Conservation (phyloP, 169 alveolate genomes). For the Plasmodium sp. region DNA sequence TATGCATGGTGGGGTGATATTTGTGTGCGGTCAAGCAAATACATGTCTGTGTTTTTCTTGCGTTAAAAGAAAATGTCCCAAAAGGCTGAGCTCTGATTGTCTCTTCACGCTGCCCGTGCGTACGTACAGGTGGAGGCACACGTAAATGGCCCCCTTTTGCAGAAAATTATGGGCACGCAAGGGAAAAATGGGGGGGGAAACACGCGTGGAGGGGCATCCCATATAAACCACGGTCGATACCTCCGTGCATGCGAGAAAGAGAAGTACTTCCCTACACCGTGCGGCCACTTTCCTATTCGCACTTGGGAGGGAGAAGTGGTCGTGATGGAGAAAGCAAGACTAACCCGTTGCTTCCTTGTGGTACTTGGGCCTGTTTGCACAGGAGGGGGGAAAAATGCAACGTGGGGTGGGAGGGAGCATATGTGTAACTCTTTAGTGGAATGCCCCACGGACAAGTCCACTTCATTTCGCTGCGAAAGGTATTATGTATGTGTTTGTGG, state of each 20-base stretch:
- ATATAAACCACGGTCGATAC: not conserved
- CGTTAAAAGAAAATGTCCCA: not conserved
- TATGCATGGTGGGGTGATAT: not conserved
- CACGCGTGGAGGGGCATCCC: not conserved
- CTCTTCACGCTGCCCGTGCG: not conserved
- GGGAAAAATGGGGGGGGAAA: not conserved
- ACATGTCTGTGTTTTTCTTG: not conserved
- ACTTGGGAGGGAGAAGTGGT: not conserved
- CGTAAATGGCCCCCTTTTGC: not conserved
- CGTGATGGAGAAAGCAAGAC: not conserved
- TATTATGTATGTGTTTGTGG: not conserved
- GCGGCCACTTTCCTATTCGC: not conserved
- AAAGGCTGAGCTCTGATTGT: not conserved
- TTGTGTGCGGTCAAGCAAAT: not conserved
- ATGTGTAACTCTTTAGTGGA: not conserved
- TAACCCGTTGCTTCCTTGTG: not conserved
- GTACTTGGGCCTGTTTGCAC: not conserved
- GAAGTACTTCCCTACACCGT: not conserved
- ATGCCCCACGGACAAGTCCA: not conserved
- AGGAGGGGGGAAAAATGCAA: not conserved
- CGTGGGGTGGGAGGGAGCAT: not conserved
- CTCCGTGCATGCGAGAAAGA: not conserved
- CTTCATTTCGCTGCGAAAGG: not conserved
- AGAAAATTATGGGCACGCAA: not conserved
- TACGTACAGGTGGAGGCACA: not conserved